phyloP scores from a whole-genome alignment of 2,329 filamentous ascomycete species.

The Clarireedia hainanense region DNA sequence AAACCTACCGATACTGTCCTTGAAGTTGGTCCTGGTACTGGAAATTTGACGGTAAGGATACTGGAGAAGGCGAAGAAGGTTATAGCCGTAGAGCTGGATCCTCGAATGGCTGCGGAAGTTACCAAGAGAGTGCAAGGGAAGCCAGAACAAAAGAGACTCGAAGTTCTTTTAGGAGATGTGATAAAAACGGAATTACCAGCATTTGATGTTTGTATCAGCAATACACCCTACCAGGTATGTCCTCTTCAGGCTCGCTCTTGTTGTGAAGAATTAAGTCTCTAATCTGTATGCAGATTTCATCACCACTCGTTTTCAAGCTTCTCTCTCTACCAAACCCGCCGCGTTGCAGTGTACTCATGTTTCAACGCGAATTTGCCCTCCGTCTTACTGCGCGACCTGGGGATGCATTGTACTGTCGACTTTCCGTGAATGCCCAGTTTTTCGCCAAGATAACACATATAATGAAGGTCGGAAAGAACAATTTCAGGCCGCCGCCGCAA shows the following conservation, averaged over 20 bases:
- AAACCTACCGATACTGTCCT: slow-evolving; percentile 88
- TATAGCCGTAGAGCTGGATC: slow-evolving; percentile 87
- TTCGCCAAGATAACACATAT: slow-evolving; percentile 67
- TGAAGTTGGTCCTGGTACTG: slow-evolving; percentile 85
- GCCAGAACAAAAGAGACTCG: slow-evolving; percentile 73
- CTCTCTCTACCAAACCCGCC: slow-evolving; percentile 76
- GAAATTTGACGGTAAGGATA: slow-evolving; percentile 83
- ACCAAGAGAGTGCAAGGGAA: slow-evolving; percentile 90
- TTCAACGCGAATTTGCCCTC: slow-evolving; percentile 90
- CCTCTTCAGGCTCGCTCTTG: background rate
- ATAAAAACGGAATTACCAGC: slow-evolving; percentile 70
- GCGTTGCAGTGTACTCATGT: slow-evolving; percentile 83
- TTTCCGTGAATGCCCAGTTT: slow-evolving; percentile 91
- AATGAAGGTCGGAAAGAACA: slow-evolving; percentile 93
- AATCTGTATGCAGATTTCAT: slow-evolving; percentile 58
- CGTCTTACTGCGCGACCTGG: slow-evolving; percentile 81
- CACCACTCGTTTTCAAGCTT: slow-evolving; percentile 80
- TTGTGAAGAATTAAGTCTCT: slow-evolving; percentile 14
- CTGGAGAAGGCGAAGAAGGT: slow-evolving; percentile 76
- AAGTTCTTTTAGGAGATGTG: slow-evolving; percentile 84
- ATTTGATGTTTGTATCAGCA: slow-evolving; percentile 76
- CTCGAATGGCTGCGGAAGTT: slow-evolving; percentile 84
- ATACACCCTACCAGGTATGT: slow-evolving; percentile 54
- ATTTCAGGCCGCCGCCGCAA: slow-evolving; percentile 90
- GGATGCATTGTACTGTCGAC: slow-evolving; percentile 82